Evolutionary conservation across 805 yeast species (phyloP), one percentile per base, ranked within the genome.

Genomic region (Starmerella bacillaris): DNA sequence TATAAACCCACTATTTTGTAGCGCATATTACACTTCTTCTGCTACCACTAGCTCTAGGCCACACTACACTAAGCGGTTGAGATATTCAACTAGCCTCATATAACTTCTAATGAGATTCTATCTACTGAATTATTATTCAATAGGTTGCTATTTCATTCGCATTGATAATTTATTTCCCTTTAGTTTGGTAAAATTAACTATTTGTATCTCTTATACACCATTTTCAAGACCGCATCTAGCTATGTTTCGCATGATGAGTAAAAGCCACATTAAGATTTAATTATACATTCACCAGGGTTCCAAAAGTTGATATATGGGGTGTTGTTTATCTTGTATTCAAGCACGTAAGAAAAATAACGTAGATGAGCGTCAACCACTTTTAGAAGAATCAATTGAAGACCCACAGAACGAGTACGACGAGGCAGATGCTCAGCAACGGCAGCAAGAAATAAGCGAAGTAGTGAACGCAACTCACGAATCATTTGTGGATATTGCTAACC

Each of bases 401-500:
- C 20, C 34, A 31, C 7, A 31, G 30, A 21, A 24, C 18, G 8
- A 30, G 29, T 15, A 31, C 18, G n/a, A 11, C 17, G 35, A 35
- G 6, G 11, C 18, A 12, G 37, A 43, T 26, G 36, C 30, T 19
- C 42, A 37, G 34, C 43, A 35, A 18, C 31, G 44, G 16, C 49
- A 45, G 35, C 41, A 42, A 32, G 44, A 36, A 20, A 33, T 46
- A 14, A 30, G 28, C 16, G 32, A 33, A 14, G 36, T 44, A 21
- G 48, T 46, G 18, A 43, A 44, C 17, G 24, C 30, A 11, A 41
- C 49, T 15, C 45, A 40, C 19, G 44, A 46, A 8, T 38, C 29
- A 27, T 37, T 46, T 31, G 39, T 46, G 12, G 48, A 46, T 18
- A 30, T 44, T 11, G 31, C 45, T 6, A 21, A 39, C n/a, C 18